Conservation (phyloP, 2,329 filamentous ascomycete genomes). For the Alternaria rosae region DNA sequence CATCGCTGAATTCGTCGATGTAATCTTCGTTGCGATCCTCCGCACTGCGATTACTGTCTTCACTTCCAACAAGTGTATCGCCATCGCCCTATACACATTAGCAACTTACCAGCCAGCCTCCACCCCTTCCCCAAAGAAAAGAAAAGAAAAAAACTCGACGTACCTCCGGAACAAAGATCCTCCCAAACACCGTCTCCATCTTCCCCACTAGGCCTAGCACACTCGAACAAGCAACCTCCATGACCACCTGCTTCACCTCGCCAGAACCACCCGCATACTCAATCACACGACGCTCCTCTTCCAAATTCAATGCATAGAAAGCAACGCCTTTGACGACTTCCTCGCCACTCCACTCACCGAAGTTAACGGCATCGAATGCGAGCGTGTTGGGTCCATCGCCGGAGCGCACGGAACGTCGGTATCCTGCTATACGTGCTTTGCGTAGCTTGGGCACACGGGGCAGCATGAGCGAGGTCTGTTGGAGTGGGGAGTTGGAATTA, state of each 20-base stretch:
- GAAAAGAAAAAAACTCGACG: background rate
- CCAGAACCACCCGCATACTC: background rate
- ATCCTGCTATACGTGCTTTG: background rate
- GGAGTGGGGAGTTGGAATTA: background rate
- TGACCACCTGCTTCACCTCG: background rate
- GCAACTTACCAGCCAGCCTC: background rate
- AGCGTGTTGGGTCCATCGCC: background rate
- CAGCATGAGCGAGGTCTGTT: background rate
- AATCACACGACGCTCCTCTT: background rate
- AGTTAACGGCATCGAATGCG: background rate
- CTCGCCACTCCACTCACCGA: background rate
- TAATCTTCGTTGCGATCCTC: background rate
- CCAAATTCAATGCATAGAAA: background rate
- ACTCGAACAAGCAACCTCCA: constrained; percentile 1
- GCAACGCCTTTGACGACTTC: constrained; percentile 1
- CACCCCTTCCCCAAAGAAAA: background rate
- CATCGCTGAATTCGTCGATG: background rate
- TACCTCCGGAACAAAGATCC: background rate
- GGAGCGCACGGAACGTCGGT: background rate
- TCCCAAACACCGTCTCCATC: background rate
- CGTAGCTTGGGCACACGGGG: background rate
- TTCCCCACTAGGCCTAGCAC: background rate
- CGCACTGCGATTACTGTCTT: background rate
- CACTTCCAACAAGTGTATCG: background rate
- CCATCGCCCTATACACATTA: background rate